Evolutionary conservation across 805 yeast species (phyloP), one percentile per base, ranked within the genome.

Genomic region (Lipomyces kockii): DNA sequence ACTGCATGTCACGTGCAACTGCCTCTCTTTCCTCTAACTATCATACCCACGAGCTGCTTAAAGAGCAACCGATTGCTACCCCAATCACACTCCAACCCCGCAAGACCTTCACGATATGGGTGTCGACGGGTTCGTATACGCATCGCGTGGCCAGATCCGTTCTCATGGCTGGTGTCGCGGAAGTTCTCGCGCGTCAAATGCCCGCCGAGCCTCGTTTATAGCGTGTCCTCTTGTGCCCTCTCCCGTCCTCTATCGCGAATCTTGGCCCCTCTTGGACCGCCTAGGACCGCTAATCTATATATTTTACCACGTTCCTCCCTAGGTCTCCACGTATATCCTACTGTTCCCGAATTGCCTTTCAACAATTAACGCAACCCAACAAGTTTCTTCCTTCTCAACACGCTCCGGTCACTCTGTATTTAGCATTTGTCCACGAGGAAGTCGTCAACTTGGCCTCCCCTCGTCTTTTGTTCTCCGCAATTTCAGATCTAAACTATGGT

Each of bases 401-500:
- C 39, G 12, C 14, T 9, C 11, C 39, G 11, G 39, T 35, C 39
- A 35, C 39, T 37, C 29, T 29, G 32, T 29, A 29, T 29, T 27
- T 5, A 29, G 32, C 32, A 27, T 12, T 9, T 37, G 17, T 14
- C 43, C 14, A 37, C 43, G 12, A 37, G 43, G 43, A 12, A 14
- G 17, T 35, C 17, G 53, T 49, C 53, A 49, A 49, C 53, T 49
- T 49, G 27, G 27, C 53, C 17, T 5, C 43, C 17, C 12, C 17
- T 37, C 17, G 43, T 12, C 17, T 12, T 37, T 37, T 35, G 5
- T 3, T 35, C 39, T 37, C 14, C 4, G 2, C 12, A 14, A 35
- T 14, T 35, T 3, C 39, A 35, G 17, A 14, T 37, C 43, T 14
- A 37, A 37, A 58, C 35, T 7, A 65, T 65, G 64, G 60, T 57